phyloP scores from a whole-genome alignment of 352 stramenopile genomes.

The Phytopythium montanum region DNA sequence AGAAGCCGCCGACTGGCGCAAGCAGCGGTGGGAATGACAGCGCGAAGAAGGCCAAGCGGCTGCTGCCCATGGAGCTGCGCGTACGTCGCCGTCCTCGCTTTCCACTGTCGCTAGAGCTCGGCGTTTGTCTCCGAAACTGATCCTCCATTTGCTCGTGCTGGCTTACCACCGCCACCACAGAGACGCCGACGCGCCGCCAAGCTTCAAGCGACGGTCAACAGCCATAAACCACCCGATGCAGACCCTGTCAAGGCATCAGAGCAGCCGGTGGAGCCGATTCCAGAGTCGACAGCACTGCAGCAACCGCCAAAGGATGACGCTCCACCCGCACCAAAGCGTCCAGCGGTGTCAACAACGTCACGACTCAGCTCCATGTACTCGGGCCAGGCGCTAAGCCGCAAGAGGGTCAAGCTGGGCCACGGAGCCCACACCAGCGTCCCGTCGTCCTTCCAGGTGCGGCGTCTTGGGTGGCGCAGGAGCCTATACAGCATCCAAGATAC shows the following conservation, averaged over 20 bases:
- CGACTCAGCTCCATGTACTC: constrained; percentile 38
- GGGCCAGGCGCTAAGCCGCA: constrained; percentile 15
- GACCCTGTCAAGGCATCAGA: background rate
- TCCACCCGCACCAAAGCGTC: background rate
- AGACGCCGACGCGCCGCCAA: constrained; percentile 61
- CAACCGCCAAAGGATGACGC: background rate
- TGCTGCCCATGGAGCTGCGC: constrained; percentile 70
- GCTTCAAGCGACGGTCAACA: constrained; percentile 20
- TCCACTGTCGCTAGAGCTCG: constrained; percentile 9
- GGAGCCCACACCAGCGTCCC: constrained; percentile 15
- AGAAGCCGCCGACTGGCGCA: background rate
- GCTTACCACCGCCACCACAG: constrained; percentile 17
- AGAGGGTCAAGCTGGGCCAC: constrained; percentile 14
- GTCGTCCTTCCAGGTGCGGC: constrained; percentile 20
- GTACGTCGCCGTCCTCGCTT: constrained; percentile 23
- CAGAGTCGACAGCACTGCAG: background rate
- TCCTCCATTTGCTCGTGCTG: background rate
- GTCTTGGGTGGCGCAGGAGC: background rate
- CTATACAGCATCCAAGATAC: constrained; percentile 6
- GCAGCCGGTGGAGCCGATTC: background rate
- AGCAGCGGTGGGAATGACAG: constrained; percentile 6
- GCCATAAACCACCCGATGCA: background rate
- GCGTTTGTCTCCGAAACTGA: constrained; percentile 1
- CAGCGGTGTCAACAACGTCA: constrained; percentile 8
- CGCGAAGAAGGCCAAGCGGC: constrained; percentile 40